phyloP scores from a whole-genome alignment of 177 flowering plant genomes.

The Telopea speciosissima region DNA sequence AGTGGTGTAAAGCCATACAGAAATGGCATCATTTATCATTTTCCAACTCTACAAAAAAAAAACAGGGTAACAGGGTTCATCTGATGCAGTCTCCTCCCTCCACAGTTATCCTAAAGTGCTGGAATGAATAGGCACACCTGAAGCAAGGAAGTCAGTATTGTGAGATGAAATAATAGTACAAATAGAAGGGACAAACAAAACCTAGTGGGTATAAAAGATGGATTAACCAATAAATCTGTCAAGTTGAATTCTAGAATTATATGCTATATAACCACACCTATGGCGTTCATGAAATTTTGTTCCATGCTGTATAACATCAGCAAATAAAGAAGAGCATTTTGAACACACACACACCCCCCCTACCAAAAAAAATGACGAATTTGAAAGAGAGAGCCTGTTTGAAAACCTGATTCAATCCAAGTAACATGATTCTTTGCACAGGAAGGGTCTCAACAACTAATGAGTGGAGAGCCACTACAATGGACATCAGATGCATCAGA shows the following conservation, averaged over 20 bases:
- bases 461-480: constrained; percentile 68
- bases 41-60: background rate
- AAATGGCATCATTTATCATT: background rate
- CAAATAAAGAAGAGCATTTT: too few relatives aligned
- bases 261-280: background rate
- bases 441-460: constrained; percentile 37
- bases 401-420: background rate
- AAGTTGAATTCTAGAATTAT: background rate
- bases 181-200: too few relatives aligned
- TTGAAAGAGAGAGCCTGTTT: background rate
- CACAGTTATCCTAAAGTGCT: background rate
- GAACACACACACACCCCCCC: too few relatives aligned
- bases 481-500: constrained; percentile 87
- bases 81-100: background rate
- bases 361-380: background rate
- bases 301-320: too few relatives aligned
- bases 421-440: background rate
- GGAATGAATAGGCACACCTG: background rate
- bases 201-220: background rate
- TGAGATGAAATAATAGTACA: background rate
- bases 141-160: background rate
- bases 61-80: too few relatives aligned
- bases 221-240: background rate
- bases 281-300: too few relatives aligned
- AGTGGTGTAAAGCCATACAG: background rate